Base-by-base conservation (phyloP, 2,329 filamentous ascomycete genomes). In the Xylaria sp. region DNA sequence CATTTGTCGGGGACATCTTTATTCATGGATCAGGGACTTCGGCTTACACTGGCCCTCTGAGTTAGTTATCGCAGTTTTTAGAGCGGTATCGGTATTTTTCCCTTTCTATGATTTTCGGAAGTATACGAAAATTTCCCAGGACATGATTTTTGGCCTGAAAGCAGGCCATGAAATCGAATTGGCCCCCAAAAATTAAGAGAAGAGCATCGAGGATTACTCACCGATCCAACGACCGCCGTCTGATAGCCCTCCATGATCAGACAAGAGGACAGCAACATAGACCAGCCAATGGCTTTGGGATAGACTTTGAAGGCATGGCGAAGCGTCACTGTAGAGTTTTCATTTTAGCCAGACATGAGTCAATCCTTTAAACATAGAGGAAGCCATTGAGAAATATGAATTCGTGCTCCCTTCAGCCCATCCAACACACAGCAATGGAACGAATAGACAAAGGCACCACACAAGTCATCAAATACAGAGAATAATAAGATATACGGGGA, bases 231-330 rank as follows among this genome's bases (percentile, higher is more conserved):
- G 1, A 76, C 69, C 0, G 74, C 68, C 0, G 74, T 76, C 36
- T 73, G 73, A 22, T 74, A 76, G 10, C 76, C 76, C 49, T 77
- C 75, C 71, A 77, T 82, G 59, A 82, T 78, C 33, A 82, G 77
- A 51, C 79, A 79, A 20, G 78, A 78, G 1, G 80, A 82, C 2
- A 82, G 76, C 27, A 82, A 69, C 66, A 82, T 74, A 0, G 81
- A 82, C 77, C 81, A 82, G 61, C 70, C 76, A 36, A 82, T 77
- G 49, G 81, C 81, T 68, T 81, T 80, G 25, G 80, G 80, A 56
- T 82, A 84, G 9, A 83, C 76, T 65, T 76, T 80, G 63, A 84
- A 70, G 1, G 82, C 77, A 59, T 80, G 72, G 22, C 73, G 68
- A 39, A 81, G 74, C 15, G 73, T 77, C 74, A 82, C 69, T 70